Evolutionary conservation across 2,329 filamentous ascomycete genomes (phyloP).

Genomic region (Microdochium trichocladiopsis): DNA sequence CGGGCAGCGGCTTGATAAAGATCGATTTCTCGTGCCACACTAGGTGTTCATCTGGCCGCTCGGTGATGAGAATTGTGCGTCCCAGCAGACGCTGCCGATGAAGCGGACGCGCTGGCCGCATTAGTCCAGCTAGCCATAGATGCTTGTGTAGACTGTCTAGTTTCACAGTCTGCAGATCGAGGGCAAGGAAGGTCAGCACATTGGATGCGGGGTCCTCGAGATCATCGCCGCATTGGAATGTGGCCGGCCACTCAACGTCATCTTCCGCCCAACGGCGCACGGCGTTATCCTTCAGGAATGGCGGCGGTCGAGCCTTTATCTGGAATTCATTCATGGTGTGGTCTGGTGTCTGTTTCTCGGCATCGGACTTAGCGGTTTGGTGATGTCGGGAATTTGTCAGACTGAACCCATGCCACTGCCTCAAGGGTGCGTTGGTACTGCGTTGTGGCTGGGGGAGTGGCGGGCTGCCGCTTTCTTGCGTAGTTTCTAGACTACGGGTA

Average conservation of each 20-base stretch:
- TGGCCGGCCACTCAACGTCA: neutral
- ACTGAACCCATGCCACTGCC: too few species aligned
- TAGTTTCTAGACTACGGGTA: too few species aligned
- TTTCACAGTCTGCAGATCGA: constrained; percentile 7
- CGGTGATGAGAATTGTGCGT: constrained; percentile 18
- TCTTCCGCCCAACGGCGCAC: neutral
- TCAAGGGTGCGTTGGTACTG: too few species aligned
- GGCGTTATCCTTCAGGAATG: neutral
- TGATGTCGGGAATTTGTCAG: too few species aligned
- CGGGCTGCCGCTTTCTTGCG: too few species aligned
- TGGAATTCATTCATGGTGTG: neutral
- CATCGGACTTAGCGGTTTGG: too few species aligned
- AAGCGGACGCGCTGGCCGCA: constrained; percentile 11
- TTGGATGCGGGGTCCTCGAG: neutral
- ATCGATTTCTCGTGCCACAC: constrained; percentile 14
- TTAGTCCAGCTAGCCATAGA: constrained; percentile 12
- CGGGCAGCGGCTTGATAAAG: constrained; percentile 18
- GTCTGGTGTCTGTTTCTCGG: too few species aligned
- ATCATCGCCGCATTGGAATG: neutral
- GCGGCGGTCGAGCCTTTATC: neutral
- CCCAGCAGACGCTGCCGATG: constrained; percentile 16
- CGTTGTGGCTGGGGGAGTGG: too few species aligned
- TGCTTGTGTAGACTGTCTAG: constrained; percentile 8
- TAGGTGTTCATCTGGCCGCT: constrained; percentile 20
- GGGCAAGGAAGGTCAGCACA: constrained; percentile 2